Percentiles rank a stretch among this genome's conserved stretches.
Evolutionary conservation across 2,329 filamentous ascomycete genomes (phyloP).

Genomic region (Colletotrichum cordylinicola): DNA sequence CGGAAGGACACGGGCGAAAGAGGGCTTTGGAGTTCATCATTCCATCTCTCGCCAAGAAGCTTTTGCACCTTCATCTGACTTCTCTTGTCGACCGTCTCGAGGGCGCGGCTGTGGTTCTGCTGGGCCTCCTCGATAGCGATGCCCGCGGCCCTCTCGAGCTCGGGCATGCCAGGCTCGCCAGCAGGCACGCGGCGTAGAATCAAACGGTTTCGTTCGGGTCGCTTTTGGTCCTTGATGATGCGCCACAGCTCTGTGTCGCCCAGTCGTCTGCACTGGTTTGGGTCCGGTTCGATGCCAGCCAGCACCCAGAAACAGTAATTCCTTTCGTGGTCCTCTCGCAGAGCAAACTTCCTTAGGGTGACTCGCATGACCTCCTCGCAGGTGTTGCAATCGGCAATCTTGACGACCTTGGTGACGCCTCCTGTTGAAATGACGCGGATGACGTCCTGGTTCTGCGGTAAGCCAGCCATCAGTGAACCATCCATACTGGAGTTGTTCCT

Average conservation of each 20-base stretch:
- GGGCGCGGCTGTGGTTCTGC: constrained; percentile 69
- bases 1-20: constrained; percentile 80
- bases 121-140: constrained; percentile 89
- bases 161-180: constrained; percentile 85
- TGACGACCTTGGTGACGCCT: constrained; percentile 91
- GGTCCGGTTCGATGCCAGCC: constrained; percentile 83
- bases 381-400: constrained; percentile 88
- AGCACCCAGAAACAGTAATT: constrained; percentile 98
- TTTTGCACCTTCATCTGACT: constrained; percentile 90
- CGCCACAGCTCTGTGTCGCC: constrained; percentile 88
- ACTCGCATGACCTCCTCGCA: constrained; percentile 92
- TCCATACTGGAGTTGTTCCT: constrained; percentile 86
- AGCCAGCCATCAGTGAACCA: constrained; percentile 81
- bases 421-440: constrained; percentile 93
- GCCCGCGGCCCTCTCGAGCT: constrained; percentile 84
- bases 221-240: constrained; percentile 85
- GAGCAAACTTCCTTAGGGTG: constrained; percentile 84
- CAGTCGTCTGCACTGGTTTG: constrained; percentile 79
- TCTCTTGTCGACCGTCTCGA: constrained; percentile 72
- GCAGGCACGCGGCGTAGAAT: constrained; percentile 93
- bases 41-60: constrained; percentile 85
- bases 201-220: constrained; percentile 86
- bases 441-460: constrained; percentile 86
- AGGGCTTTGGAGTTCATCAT: constrained; percentile 80
- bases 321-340: constrained; percentile 88